These are phyloP conservation scores for Nitzschia sp. DNA, from an alignment of 108 stramenopile species.

Conservation along the genomic window DNA sequence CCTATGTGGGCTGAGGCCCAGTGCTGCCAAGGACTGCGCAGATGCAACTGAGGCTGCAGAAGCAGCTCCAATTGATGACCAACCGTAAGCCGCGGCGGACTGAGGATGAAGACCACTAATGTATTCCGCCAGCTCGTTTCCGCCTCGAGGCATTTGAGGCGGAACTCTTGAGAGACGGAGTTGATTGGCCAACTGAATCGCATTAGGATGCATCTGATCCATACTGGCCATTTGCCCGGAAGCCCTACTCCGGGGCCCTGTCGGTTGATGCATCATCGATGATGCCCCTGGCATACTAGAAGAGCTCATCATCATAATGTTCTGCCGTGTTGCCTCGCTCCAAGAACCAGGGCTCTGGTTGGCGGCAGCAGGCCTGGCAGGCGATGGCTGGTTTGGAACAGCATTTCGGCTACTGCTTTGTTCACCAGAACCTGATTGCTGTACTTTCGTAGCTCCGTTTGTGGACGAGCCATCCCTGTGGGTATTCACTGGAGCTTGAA, in stretches of 20 bases:
- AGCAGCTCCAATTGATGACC: constrained; percentile 28
- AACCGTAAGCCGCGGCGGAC: constrained; percentile 25
- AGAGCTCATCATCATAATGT: constrained; percentile 8
- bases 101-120: constrained; percentile 31
- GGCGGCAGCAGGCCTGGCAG: background rate
- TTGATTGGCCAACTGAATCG: constrained; percentile 42
- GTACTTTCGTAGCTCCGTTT: background rate
- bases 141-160: constrained; percentile 20
- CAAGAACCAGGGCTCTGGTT: background rate
- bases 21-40: constrained; percentile 35
- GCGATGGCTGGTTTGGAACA: background rate
- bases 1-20: constrained; percentile 29
- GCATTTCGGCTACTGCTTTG: background rate
- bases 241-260: background rate
- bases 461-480: background rate
- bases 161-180: constrained; percentile 26
- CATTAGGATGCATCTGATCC: constrained; percentile 33
- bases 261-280: background rate
- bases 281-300: background rate
- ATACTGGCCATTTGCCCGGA: background rate
- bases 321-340: constrained; percentile 4
- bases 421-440: background rate
- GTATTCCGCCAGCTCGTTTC: constrained; percentile 37
- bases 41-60: constrained; percentile 42
- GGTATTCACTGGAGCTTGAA: background rate